Base-by-base conservation (phyloP, 2,329 filamentous ascomycete genomes). In the Phaeophleospora eucalypticola region DNA sequence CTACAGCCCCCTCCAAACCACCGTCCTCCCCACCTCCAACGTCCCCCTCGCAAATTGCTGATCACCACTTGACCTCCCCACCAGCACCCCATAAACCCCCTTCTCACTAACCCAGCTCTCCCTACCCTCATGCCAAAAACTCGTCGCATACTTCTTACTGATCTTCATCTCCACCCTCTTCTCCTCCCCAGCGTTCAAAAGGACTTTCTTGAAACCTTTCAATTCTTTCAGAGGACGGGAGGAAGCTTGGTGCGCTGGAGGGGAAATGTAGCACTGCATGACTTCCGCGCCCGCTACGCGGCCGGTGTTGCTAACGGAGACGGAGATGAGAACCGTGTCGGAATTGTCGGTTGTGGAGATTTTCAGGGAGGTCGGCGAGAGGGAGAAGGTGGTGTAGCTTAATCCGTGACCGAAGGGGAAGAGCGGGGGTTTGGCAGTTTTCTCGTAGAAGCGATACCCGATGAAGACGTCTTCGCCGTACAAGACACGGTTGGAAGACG, bases 321-420 rank as follows among this genome's bases (percentile, higher is more conserved):
- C 65, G 2, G 67, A 71, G 36, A 81, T 63, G 0, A 71, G 73
- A 16, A 80, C 0, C 66, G 62, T 66, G 4, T 64, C 67, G 80
- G 71, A 1, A 35, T 63, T 58, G 83, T 69, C 34, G 43, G 76
- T 8, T 65, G 63, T 58, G 56, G 68, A 73, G 43, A 83, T 71
- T 3, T 73, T 74, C 0, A 81, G 75, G 1, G 73, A 69, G 12
- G 80, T 80, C 24, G 12, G 6, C 24, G 6, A 6, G 59, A 86
- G 84, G 38, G 76, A 73, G 62, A 89, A 91, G 0, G 71, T 80
- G 0, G 86, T 89, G 68, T 90, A 93, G 14, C 83, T 86, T 1
- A 93, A 73, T 2, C 88, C 85, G 62, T 89, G 83, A 10, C 86
- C 86, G 63, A 94, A 94, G 47, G 84, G 77, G 67, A 90, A 89